phyloP scores from a whole-genome alignment of 768 basidiomycete species.

The Pleurotus salmoneostramineus region DNA sequence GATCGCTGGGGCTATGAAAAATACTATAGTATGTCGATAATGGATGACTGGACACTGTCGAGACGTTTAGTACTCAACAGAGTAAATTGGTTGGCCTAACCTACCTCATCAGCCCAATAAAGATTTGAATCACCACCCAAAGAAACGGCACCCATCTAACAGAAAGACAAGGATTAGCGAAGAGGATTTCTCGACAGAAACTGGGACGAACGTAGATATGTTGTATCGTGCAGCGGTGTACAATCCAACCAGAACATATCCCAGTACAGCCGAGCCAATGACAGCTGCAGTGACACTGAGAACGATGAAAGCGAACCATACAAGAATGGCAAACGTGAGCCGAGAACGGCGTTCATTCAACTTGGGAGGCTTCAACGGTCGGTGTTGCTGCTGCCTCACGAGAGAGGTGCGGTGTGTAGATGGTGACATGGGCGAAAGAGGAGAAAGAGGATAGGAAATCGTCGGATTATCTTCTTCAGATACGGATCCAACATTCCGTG shows the following conservation, averaged over 20 bases:
- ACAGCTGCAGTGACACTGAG: conserved; percentile 42
- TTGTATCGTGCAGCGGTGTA: conserved; percentile 41
- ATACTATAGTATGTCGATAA: conserved; percentile 9
- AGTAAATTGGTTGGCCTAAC: background rate
- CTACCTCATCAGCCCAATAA: conserved; percentile 38
- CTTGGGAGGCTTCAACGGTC: conserved; percentile 16
- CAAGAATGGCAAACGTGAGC: conserved; percentile 42
- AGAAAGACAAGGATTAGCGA: background rate
- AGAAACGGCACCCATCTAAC: conserved; percentile 44
- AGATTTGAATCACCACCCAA: conserved; percentile 36
- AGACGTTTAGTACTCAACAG: background rate
- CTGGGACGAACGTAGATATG: conserved; percentile 45
- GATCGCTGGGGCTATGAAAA: background rate
- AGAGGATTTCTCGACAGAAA: background rate
- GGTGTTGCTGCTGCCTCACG: background rate
- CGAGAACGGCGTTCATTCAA: conserved; percentile 40
- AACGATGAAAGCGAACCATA: conserved; percentile 36
- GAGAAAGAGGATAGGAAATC: conserved; percentile 11
- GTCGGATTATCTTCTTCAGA: background rate
- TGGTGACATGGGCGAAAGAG: conserved; percentile 10
- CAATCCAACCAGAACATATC: conserved; percentile 40
- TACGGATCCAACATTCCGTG: conserved; percentile 9
- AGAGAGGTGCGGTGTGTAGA: background rate
- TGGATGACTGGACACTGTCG: conserved; percentile 11
- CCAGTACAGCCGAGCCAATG: conserved; percentile 41